Evolutionary conservation across 2,329 filamentous ascomycete species (phyloP).

Genomic region (Dactylellina haptotyla): DNA sequence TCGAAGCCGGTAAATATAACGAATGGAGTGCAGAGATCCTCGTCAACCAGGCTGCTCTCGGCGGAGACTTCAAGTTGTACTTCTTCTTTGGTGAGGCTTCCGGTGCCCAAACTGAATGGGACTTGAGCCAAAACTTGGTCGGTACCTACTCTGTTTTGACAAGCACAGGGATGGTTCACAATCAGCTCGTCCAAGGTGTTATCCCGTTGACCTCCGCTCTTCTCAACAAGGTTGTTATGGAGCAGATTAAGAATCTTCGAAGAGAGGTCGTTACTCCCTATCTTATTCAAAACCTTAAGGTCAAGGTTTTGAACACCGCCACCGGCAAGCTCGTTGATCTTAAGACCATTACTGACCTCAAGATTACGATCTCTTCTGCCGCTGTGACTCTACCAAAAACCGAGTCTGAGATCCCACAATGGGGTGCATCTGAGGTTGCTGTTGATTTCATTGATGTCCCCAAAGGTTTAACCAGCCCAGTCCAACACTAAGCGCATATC

Average conservation of each 20-base stretch:
- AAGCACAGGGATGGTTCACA: background rate
- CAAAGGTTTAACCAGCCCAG: constrained; percentile 3
- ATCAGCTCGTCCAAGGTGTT: constrained; percentile 60
- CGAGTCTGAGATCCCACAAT: constrained; percentile 53
- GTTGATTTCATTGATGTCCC: constrained; percentile 55
- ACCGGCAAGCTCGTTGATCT: constrained; percentile 57
- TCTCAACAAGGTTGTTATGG: constrained; percentile 58
- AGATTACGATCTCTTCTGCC: constrained; percentile 57
- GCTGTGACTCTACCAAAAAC: constrained; percentile 56
- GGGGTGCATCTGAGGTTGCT: constrained; percentile 57
- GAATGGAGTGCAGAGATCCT: constrained; percentile 21
- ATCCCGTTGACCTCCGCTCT: constrained; percentile 61
- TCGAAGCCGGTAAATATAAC: constrained; percentile 20
- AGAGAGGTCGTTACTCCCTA: constrained; percentile 59
- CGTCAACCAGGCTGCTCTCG: constrained; percentile 9
- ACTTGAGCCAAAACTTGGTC: constrained; percentile 3
- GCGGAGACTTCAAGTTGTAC: constrained; percentile 6
- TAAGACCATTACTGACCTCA: constrained; percentile 56
- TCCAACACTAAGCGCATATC: too few relatives aligned
- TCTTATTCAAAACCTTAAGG: constrained; percentile 58
- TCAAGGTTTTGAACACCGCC: background rate
- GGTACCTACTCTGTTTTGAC: constrained; percentile 21
- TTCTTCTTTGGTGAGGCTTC: constrained; percentile 16
- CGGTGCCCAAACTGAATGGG: constrained; percentile 3
- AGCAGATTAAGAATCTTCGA: constrained; percentile 58